phyloP scores from a whole-genome alignment of 768 basidiomycete species.

The Strobilomyces confusus region DNA sequence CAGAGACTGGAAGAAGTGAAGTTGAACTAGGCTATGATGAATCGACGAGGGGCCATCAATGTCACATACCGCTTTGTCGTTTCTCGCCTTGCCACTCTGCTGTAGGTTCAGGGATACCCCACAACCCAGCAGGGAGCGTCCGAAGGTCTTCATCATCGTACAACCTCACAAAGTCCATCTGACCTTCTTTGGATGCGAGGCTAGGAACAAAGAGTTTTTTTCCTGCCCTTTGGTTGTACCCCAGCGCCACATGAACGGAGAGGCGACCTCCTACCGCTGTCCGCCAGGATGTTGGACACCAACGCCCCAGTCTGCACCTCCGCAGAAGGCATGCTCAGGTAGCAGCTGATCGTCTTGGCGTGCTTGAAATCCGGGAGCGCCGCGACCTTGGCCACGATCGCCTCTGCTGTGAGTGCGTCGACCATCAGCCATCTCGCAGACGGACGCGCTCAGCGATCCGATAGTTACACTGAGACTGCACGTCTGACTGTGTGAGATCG shows the following conservation, averaged over 20 bases:
- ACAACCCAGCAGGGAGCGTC: slow-evolving; percentile 54
- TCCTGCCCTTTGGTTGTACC: slow-evolving; percentile 34
- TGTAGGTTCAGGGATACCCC: slow-evolving; percentile 75
- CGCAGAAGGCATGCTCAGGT: slow-evolving; percentile 72
- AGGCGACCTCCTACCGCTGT: slow-evolving; percentile 39
- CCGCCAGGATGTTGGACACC: slow-evolving; percentile 47
- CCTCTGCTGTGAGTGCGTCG: slow-evolving; percentile 18
- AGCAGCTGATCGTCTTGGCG: slow-evolving; percentile 61
- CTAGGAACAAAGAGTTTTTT: slow-evolving; percentile 71
- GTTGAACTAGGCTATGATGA: no score
- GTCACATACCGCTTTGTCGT: slow-evolving; percentile 51
- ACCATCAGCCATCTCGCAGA: not conserved
- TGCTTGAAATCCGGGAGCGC: slow-evolving; percentile 47
- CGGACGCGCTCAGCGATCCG: not conserved
- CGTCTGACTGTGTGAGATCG: slow-evolving; percentile 37
- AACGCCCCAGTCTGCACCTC: slow-evolving; percentile 61
- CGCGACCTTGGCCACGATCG: slow-evolving; percentile 45
- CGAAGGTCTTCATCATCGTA: slow-evolving; percentile 56
- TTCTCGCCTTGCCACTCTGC: slow-evolving; percentile 37
- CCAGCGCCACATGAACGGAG: not conserved
- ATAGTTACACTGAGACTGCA: slow-evolving; percentile 59
- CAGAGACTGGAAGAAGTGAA: slow-evolving; percentile 21
- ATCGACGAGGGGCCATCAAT: not conserved
- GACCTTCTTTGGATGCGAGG: slow-evolving; percentile 41
- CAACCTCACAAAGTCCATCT: slow-evolving; percentile 66